Base-by-base conservation (phyloP, 176 grass and related monocot genomes). In the Cenchrus fungigraminus region DNA sequence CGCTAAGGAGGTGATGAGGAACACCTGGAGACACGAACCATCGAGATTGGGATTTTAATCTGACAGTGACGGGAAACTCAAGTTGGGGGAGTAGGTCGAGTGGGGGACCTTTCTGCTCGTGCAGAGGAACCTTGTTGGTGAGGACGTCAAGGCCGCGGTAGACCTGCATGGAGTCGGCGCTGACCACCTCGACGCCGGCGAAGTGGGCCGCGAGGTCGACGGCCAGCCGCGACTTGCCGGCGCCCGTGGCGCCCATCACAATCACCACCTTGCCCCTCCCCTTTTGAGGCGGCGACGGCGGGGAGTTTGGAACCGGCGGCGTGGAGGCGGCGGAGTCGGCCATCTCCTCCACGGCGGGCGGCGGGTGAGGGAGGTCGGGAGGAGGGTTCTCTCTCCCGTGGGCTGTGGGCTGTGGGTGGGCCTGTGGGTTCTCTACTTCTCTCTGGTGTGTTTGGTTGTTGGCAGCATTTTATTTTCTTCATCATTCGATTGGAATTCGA, bases 81-180 rank as follows among this genome's bases (percentile, higher is more conserved):
- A 44, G 14, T 66, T 17, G 34, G 55, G 55, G 19, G 28, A 56
- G 10, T 29, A 50, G 60, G 12, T 40, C 37, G 59, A 76, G 20
- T 31, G 65, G 68, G 31, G 85, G 45, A 98, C 93, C 97, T 34
- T 92, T 92, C 74, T 89, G 93, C 37, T 99, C 93, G 10, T 87
- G 68, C 53, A 94, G 64, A 19, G 97, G 20, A 19, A 91, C 83
- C 91, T 96, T 99, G 90, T 99, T 99, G 34, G 93, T 99, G 77
- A 99, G 90, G 37, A 94, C 82, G 50, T 99, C 91, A 60, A 96
- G 93, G 57, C 93, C 90, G 61, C 56, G 71, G 80, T 99, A 99
- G 60, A 99, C 81, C 79, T 99, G 93, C 97, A 99, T 99, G 78
- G 93, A 99, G 83, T 99, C 97, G 59, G 91, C 93, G 87, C 90